phyloP scores from a whole-genome alignment of 257 asterid species.

The Petunia axillaris region DNA sequence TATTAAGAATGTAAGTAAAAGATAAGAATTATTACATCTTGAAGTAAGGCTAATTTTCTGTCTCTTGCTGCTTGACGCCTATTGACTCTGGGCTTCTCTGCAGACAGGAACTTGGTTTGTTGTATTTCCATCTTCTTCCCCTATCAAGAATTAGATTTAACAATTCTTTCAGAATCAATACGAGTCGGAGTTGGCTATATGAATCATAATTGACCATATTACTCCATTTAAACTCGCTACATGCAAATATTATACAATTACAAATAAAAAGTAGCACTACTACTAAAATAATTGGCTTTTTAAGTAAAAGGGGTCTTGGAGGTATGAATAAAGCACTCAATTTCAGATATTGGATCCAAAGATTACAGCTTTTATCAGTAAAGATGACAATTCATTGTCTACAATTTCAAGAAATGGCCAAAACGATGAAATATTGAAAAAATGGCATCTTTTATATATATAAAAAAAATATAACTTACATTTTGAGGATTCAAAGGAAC shows the following conservation, averaged over 20 bases:
- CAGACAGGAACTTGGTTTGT: constrained; percentile 44
- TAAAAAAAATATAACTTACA: constrained; percentile 39
- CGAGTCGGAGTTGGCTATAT: no score
- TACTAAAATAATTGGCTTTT: background rate
- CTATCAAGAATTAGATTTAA: constrained; percentile 44
- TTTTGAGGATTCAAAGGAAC: constrained; percentile 52
- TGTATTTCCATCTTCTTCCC: constrained; percentile 58
- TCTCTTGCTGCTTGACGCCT: constrained; percentile 56
- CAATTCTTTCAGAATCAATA: constrained; percentile 16
- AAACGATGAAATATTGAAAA: background rate
- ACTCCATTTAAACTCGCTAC: background rate
- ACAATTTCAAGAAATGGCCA: background rate
- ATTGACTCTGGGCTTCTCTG: constrained; percentile 41
- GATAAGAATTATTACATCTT: constrained; percentile 54
- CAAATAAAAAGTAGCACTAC: background rate
- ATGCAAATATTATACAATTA: background rate
- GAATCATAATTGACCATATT: no score
- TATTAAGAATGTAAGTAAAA: background rate
- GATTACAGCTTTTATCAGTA: constrained; percentile 24
- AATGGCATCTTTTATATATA: background rate
- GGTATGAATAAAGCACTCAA: constrained; percentile 28
- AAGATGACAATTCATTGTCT: constrained; percentile 13
- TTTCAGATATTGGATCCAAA: constrained; percentile 27
- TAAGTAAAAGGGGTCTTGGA: constrained; percentile 31
- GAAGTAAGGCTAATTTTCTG: constrained; percentile 68